These are phyloP conservation scores for Pelargonium cotyledonis DNA, from an alignment of 441 rosid species.

Conservation along the genomic window DNA sequence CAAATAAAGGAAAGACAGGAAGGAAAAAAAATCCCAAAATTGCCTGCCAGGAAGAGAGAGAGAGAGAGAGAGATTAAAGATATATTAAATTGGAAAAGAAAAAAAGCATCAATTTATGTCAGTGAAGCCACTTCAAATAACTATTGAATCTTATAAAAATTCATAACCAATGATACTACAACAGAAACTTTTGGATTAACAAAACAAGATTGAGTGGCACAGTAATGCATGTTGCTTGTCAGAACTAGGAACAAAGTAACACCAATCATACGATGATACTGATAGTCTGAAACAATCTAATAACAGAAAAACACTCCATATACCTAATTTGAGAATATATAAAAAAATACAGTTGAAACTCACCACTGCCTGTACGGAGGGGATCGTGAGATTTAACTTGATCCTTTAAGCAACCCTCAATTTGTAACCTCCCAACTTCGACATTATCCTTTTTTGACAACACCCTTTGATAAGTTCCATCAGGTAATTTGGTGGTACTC, in stretches of 20 bases:
- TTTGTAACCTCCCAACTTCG: slow-evolving; percentile 29
- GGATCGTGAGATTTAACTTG: slow-evolving; percentile 26
- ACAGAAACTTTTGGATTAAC: not conserved
- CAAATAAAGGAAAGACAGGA: not conserved
- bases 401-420: slow-evolving; percentile 17
- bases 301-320: not conserved
- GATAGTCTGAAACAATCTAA: not conserved
- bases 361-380: slow-evolving; percentile 32
- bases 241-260: not conserved
- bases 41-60: no score
- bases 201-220: not conserved
- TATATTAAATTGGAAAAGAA: no score
- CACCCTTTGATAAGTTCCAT: slow-evolving; percentile 39
- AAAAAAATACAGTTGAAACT: slow-evolving; percentile 11
- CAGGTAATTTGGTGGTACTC: slow-evolving; percentile 47
- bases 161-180: not conserved
- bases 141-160: not conserved
- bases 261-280: not conserved
- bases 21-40: no score
- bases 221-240: not conserved
- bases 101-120: not conserved
- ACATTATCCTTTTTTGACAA: slow-evolving; percentile 42
- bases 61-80: no score
- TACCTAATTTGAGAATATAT: not conserved
- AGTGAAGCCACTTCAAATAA: not conserved